Percentiles rank a stretch among this genome's conserved stretches.
Conservation (phyloP, 2,329 filamentous ascomycete genomes). For the Ceratocystis cubensis region DNA sequence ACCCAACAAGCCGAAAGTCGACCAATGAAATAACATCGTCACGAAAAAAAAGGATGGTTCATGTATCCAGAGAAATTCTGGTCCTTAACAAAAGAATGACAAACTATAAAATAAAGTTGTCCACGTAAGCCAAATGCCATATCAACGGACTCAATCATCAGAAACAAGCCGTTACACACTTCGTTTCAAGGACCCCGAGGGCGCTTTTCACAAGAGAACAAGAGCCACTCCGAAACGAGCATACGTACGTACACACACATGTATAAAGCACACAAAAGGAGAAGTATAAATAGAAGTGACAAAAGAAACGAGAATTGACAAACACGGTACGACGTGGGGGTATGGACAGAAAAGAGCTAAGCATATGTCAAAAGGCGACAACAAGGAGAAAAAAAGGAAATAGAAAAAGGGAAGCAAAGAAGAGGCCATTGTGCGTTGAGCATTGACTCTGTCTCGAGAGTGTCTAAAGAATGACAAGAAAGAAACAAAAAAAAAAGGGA, state of each 20-base stretch:
- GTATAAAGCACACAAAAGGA: neutral
- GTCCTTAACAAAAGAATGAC: too few species aligned
- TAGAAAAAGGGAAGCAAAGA: neutral
- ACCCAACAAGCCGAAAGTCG: too few species aligned
- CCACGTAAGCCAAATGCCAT: neutral
- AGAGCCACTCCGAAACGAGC: neutral
- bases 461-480: constrained; percentile 4
- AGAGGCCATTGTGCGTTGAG: constrained; percentile 3
- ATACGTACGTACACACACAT: neutral
- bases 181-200: neutral
- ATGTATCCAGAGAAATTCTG: too few species aligned
- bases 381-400: neutral
- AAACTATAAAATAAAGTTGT: too few species aligned
- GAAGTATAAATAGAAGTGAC: neutral
- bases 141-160: neutral
- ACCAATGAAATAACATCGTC: too few species aligned
- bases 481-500: constrained; percentile 1
- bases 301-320: constrained; percentile 18
- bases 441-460: constrained; percentile 6
- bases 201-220: neutral
- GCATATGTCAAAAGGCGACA: constrained; percentile 9
- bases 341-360: constrained; percentile 7
- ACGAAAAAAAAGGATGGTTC: too few species aligned
- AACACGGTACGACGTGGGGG: constrained; percentile 11
- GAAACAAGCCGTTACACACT: neutral